Evolutionary conservation across 75 land plant species (phyloP).

Genomic region (Sequoiadendron giganteum): DNA sequence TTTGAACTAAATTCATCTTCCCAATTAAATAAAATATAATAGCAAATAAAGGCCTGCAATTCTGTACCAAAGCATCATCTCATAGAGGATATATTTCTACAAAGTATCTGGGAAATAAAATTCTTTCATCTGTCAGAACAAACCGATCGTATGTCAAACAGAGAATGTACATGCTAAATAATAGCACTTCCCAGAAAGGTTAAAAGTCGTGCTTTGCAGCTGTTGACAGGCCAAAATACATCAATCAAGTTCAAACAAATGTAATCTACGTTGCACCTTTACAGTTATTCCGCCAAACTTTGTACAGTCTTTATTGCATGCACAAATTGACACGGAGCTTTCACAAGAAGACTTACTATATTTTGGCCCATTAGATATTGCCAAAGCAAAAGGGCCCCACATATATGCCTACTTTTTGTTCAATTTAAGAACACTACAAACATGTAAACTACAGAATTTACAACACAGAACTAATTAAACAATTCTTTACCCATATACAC

Average conservation of each 20-base stretch:
- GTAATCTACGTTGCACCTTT: slow-evolving; percentile 1
- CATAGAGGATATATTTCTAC: background rate
- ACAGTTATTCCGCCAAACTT: slow-evolving; percentile 12
- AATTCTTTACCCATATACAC: slow-evolving; percentile 2
- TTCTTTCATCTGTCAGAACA: background rate
- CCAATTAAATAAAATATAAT: too few species aligned
- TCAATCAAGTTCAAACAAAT: background rate
- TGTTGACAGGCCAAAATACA: slow-evolving; percentile 1
- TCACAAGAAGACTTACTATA: background rate
- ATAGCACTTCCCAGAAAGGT: background rate
- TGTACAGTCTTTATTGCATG: slow-evolving; percentile 7
- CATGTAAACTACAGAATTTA: slow-evolving; percentile 10
- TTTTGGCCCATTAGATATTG: background rate
- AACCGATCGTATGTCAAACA: background rate
- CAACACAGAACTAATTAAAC: background rate
- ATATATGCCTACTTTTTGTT: background rate
- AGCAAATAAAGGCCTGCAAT: background rate
- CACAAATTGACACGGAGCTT: background rate
- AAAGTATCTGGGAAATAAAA: background rate
- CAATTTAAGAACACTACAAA: slow-evolving; percentile 3
- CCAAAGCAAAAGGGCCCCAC: slow-evolving; percentile 3
- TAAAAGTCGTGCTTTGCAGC: slow-evolving; percentile 1
- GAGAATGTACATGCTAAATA: background rate
- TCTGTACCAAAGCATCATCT: background rate
- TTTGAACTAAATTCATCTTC: background rate